Percentiles rank a stretch among this genome's conserved stretches.
Evolutionary conservation across 805 yeast species (phyloP).

Genomic region (Candida morakotiae): DNA sequence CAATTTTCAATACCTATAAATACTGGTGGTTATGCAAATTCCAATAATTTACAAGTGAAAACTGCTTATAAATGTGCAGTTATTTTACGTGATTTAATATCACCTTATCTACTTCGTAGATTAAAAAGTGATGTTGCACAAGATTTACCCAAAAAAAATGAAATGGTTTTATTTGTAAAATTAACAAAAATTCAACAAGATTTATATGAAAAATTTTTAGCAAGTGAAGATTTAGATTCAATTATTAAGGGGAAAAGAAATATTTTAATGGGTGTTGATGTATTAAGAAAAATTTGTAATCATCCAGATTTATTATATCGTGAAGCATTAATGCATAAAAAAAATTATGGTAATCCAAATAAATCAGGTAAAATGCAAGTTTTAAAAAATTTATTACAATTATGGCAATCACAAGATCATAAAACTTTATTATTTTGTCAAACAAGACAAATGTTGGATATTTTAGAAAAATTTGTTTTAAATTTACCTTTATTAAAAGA

Average conservation of each 20-base stretch:
- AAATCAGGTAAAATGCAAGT: constrained; percentile 92
- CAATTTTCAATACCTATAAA: constrained; percentile 92
- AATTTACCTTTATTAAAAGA: constrained; percentile 20
- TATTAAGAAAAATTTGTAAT: constrained; percentile 87
- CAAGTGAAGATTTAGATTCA: constrained; percentile 69
- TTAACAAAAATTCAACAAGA: constrained; percentile 72
- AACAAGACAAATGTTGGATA: constrained; percentile 90
- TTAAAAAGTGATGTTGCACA: constrained; percentile 93
- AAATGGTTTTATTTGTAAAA: constrained; percentile 89
- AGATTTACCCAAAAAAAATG: constrained; percentile 88
- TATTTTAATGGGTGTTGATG: constrained; percentile 85
- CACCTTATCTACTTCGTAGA: constrained; percentile 84
- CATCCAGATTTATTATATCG: constrained; percentile 82
- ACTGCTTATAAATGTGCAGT: constrained; percentile 96
- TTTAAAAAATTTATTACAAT: constrained; percentile 61
- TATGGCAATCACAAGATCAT: constrained; percentile 77
- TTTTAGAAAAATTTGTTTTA: constrained; percentile 64
- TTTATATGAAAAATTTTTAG: constrained; percentile 69
- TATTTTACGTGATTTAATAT: constrained; percentile 76
- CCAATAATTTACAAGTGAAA: constrained; percentile 92
- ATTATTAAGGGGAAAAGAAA: constrained; percentile 74
- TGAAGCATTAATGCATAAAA: constrained; percentile 30
- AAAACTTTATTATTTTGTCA: constrained; percentile 86
- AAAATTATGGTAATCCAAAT: constrained; percentile 50
- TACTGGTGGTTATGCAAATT: constrained; percentile 97